Base-by-base conservation (phyloP, 306 rosid species). In the Biancaea sappan region DNA sequence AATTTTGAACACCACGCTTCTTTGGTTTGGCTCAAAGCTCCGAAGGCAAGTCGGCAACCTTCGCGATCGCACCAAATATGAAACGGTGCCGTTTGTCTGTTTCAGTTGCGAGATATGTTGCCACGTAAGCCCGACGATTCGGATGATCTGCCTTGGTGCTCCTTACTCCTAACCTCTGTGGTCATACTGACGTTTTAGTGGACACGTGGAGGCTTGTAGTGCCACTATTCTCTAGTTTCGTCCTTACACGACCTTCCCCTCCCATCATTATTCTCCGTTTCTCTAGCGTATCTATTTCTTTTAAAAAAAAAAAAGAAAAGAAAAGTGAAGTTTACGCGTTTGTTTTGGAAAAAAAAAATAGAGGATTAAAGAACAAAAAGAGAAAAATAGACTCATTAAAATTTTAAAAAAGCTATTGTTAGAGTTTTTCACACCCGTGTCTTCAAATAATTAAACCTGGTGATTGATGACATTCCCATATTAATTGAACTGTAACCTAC, bases 41-140 rank as follows among this genome's bases (percentile, higher is more conserved):
- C 44, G 1, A 41, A 41, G 3, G 3, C 15, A 9, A 38, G 43
- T 38, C 43, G 43, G 43, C 43, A 61, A 48, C 41, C 15, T 34
- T 25, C 31, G 32, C 46, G 9, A 21, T 25, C 31, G 32, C 46
- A 3, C 32, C n/a, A 13, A 50, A 63, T 11, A 40, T 66, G 64
- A 34, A 48, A 38, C 64, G 63, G 76, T 77, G 80, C 14, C 3
- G 41, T 2, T 67, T 76, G 80, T 68, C 70, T 46, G 4, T 16
- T 16, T 6, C 18, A 11, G 77, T 66, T 18, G 56, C 19, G 13
- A 25, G 56, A 12, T n/a, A 50, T 12, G 56, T 3, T 0, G 4
- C 11, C 26, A 50, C 56, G 56, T 50, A 6, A 6, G 56, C 56
- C 11, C 56, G 1, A 4, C 0, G 63, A 13, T 28, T 14, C n/a